Percentiles rank a stretch among this genome's conserved stretches.
phyloP scores from a whole-genome alignment of 225 moss, liverwort and hornwort species.

The Sphagnum tenellum region DNA sequence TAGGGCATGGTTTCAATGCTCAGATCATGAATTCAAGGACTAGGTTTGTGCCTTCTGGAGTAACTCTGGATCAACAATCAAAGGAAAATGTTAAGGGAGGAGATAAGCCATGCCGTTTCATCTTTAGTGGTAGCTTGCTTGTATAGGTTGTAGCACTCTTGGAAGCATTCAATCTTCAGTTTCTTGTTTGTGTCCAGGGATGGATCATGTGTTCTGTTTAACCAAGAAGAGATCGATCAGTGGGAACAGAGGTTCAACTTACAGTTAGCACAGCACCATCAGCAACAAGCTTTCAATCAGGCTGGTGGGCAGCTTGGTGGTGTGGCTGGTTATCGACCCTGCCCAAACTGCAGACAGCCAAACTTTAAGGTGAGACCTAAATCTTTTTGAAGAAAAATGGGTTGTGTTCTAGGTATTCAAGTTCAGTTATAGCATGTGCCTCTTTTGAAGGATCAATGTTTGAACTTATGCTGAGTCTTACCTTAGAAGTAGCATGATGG shows the following conservation, averaged over 20 bases:
- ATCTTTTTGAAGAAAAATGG: too few relatives aligned
- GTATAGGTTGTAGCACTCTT: background rate
- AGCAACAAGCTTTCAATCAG: conserved; percentile 3
- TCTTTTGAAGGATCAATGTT: too few relatives aligned
- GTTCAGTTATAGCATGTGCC: too few relatives aligned
- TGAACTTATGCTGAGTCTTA: too few relatives aligned
- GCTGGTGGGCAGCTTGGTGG: background rate
- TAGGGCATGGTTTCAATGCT: too few relatives aligned
- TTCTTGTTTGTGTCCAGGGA: background rate
- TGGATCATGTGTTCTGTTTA: conserved; percentile 25
- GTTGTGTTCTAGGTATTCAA: too few relatives aligned
- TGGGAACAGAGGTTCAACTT: conserved; percentile 33
- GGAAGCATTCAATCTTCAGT: too few relatives aligned
- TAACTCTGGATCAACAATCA: background rate
- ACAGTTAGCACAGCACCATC: conserved; percentile 14
- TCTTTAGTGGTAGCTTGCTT: background rate
- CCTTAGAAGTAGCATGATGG: too few relatives aligned
- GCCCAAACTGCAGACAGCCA: conserved; percentile 45
- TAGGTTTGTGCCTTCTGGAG: background rate
- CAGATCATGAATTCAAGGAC: background rate
- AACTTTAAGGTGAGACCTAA: conserved; percentile 16
- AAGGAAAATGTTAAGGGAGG: background rate
- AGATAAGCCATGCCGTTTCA: background rate
- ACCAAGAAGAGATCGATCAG: conserved; percentile 35
- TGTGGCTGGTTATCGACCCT: conserved; percentile 9